Percentiles rank a stretch among this genome's conserved stretches.
Evolutionary conservation across 2,329 filamentous ascomycete genomes (phyloP).

Genomic region (Stachybotrys echinatus): DNA sequence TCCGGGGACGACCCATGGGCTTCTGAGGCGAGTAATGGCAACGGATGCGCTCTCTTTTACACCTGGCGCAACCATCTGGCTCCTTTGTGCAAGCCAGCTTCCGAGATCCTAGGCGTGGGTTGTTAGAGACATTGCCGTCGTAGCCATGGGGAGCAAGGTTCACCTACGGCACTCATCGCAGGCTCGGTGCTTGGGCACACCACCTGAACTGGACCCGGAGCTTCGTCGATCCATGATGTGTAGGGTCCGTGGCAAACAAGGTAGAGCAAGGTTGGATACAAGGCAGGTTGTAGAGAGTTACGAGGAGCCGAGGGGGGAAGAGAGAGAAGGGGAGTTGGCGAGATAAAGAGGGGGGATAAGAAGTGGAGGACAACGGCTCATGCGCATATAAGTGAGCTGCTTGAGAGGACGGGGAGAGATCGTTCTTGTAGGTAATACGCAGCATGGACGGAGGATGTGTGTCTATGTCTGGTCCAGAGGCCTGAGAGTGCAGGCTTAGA

Average conservation of each 20-base stretch:
- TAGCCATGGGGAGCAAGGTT: not conserved
- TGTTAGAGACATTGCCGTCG: not conserved
- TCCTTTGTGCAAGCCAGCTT: constrained; percentile 64
- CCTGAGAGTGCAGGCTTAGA: not conserved
- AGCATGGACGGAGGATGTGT: not conserved
- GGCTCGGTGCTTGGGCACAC: constrained; percentile 48
- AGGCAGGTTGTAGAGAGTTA: not conserved
- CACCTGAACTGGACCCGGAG: constrained; percentile 3
- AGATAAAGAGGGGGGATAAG: not conserved
- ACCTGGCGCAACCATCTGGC: constrained; percentile 52
- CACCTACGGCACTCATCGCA: constrained; percentile 64
- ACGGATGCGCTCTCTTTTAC: constrained; percentile 47
- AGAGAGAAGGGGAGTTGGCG: not conserved
- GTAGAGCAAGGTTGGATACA: not conserved
- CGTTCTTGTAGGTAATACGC: not conserved
- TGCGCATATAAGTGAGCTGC: not conserved
- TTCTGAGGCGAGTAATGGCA: constrained; percentile 63
- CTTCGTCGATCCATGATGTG: not conserved
- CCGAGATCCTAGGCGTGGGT: constrained; percentile 42
- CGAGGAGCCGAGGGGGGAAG: not conserved
- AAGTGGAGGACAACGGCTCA: not conserved
- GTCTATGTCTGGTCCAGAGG: not conserved
- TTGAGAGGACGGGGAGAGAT: not conserved
- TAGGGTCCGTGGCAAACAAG: not conserved
- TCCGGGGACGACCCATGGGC: constrained; percentile 60